Evolutionary conservation across 306 rosid genomes (phyloP), one percentile per base, ranked within the genome.

Genomic region (Cucurbita argyrosperma): DNA sequence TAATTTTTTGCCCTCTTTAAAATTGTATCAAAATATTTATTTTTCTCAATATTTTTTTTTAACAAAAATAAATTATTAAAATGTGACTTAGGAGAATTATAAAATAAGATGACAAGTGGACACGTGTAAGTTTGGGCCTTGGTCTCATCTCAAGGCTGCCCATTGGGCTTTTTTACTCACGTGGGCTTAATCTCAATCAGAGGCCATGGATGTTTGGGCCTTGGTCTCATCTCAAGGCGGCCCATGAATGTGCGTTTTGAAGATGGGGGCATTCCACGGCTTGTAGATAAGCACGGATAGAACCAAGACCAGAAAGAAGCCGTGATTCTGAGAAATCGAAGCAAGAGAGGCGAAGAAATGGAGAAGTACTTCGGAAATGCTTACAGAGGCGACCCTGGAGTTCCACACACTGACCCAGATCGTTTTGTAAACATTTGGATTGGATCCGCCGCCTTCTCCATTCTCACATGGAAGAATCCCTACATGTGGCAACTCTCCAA

Each of bases 321-420:
- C 16, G 30, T 12, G 65, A 4, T 46, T 58, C 40, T 58, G 64
- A 47, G 52, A 59, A 37, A 6, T 30, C 40, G 16, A 21, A 39
- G 47, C 19, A 40, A 47, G 45, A 7, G 5, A n/a, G 77, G 40
- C 45, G 58, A 46, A 52, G 76, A 63, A 43, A 90, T 88, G 97
- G 97, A 94, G 86, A 94, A 90, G 90, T 90, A 89, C 57, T 94
- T 90, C 76, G 96, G 97, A 16, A 88, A 88, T 38, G 92, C 98
- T 1, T 94, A 90, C 70, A 81, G 98, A 1, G 98, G 97, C 54
- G 98, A 94, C 85, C 97, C 97, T 1, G 97, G 96, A 2, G 89
- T 94, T 45, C 97, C 97, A 4, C 98, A 89, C 21, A 68, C 92
- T 4, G 94, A 80, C 40, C 78, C 86, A 5, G 85, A 81, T 9